These are phyloP conservation scores for Sedum album DNA, from an alignment of 164 flowering plant species.

Conservation along the genomic window DNA sequence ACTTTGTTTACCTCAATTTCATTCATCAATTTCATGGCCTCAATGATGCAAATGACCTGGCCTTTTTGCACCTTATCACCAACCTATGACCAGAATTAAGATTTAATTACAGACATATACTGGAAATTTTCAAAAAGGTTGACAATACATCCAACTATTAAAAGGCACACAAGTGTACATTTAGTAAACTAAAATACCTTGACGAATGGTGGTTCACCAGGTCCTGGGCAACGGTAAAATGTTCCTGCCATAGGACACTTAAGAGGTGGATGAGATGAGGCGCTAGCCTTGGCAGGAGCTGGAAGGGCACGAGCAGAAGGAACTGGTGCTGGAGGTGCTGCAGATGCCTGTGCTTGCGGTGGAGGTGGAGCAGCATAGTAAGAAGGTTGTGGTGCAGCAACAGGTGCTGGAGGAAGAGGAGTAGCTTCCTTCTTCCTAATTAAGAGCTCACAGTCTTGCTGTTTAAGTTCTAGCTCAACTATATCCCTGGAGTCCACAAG, in stretches of 20 bases:
- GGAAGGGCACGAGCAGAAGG: slow-evolving; percentile 26
- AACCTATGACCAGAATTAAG: slow-evolving; percentile 28
- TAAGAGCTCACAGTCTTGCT: slow-evolving; percentile 44
- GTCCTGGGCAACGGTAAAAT: slow-evolving; percentile 53
- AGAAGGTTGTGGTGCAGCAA: slow-evolving; percentile 21
- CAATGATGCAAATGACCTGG: slow-evolving; percentile 65
- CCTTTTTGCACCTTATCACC: slow-evolving; percentile 81
- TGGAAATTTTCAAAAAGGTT: neutral
- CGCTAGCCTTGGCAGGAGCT: slow-evolving; percentile 30
- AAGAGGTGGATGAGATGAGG: slow-evolving; percentile 48
- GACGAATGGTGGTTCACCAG: slow-evolving; percentile 72
- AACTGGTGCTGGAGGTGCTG: slow-evolving; percentile 21
- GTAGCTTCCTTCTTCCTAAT: slow-evolving; percentile 65
- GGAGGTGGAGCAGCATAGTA: slow-evolving; percentile 21
- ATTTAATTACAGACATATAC: neutral
- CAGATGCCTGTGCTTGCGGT: slow-evolving; percentile 19
- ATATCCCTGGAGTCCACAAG: slow-evolving; percentile 73
- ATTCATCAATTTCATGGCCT: slow-evolving; percentile 83
- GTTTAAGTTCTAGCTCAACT: slow-evolving; percentile 58
- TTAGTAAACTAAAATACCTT: slow-evolving; percentile 31
- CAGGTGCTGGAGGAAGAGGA: slow-evolving; percentile 28
- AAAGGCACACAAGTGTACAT: neutral
- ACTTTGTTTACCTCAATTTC: slow-evolving; percentile 51
- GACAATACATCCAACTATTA: neutral
- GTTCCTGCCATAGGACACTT: slow-evolving; percentile 83